These are phyloP conservation scores for Pontederia crassipes DNA, from an alignment of 176 grass and related monocot genomes.

Conservation along the genomic window DNA sequence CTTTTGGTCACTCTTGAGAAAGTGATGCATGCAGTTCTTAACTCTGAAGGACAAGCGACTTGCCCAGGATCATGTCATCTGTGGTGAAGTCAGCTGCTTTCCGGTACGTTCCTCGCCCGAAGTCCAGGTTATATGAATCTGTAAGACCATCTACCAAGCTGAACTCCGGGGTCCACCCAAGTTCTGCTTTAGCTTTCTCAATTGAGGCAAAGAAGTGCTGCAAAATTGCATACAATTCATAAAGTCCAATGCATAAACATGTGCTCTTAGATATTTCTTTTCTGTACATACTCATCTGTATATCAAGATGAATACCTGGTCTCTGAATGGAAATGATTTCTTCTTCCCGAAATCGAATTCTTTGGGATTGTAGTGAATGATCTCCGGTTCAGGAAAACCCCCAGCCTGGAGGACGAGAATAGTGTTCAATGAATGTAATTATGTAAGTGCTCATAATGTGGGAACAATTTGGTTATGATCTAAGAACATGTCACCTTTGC, in stretches of 20 bases:
- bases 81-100: constrained; percentile 82
- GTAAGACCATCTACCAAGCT: constrained; percentile 59
- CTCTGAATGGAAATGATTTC: constrained; percentile 91
- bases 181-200: constrained; percentile 50
- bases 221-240: background rate
- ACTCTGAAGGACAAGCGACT: constrained; percentile 43
- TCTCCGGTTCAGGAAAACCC: constrained; percentile 80
- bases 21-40: background rate
- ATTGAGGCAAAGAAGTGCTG: constrained; percentile 96
- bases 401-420: constrained; percentile 34
- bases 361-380: constrained; percentile 85
- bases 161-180: constrained; percentile 51
- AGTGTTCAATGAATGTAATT: background rate
- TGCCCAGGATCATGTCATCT: constrained; percentile 87
- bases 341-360: constrained; percentile 97
- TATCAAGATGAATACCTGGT: constrained; percentile 40
- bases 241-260: background rate
- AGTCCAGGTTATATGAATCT: constrained; percentile 90
- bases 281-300: background rate
- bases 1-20: too few relatives aligned
- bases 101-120: constrained; percentile 60
- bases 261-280: background rate
- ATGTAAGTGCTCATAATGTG: background rate
- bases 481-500: constrained; percentile 48
- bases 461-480: background rate